Base-by-base conservation (phyloP, 208 protist genomes). In the Leishmania lainsoni region DNA sequence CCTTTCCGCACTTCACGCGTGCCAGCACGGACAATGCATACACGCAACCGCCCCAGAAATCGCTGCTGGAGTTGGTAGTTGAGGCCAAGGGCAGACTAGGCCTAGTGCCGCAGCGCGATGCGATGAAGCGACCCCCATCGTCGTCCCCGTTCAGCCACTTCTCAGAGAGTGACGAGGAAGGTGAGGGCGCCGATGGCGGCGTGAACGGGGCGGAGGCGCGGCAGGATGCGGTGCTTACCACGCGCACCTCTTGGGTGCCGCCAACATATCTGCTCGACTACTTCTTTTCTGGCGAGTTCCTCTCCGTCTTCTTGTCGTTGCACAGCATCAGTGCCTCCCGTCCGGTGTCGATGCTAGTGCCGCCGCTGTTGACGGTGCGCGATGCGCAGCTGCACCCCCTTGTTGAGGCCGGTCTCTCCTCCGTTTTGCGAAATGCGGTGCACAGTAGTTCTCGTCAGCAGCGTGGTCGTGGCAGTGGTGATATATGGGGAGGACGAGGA, bases 31-130 rank as follows among this genome's bases (percentile, higher is more conserved):
- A 91, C 61, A 77, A 63, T 4, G 61, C 81, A 29, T 52, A 66
- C 61, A 12, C 54, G 10, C 76, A 79, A 54, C 76, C 79, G 16
- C 79, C 75, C n/a, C 83, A 91, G 48, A 93, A 92, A 77, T 97
- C 94, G 1, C 77, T 97, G 73, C 87, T 94, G 73, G 85, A 97
- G 77, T 69, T 97, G 48, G 94, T 97, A 29, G 88, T 94, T 51
- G 94, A 92, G 75, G 88, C 92, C 1, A 88, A 83, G 10, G 90
- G 90, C 1, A 54, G 89, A 48, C 86, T 90, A 0, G 83, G 86
- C 12, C 75, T 89, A 0, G 86, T 93, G 32, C 92, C 91, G 42
- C 90, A 91, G 71, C 89, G 90, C 63, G 83, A 77, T 39, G 81
- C 73, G 22, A 72, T 83, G 35, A 79, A 59, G 63, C 85, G 83